Base-by-base conservation (phyloP, 73 alveolate genomes). In the Loxodes magnus region DNA sequence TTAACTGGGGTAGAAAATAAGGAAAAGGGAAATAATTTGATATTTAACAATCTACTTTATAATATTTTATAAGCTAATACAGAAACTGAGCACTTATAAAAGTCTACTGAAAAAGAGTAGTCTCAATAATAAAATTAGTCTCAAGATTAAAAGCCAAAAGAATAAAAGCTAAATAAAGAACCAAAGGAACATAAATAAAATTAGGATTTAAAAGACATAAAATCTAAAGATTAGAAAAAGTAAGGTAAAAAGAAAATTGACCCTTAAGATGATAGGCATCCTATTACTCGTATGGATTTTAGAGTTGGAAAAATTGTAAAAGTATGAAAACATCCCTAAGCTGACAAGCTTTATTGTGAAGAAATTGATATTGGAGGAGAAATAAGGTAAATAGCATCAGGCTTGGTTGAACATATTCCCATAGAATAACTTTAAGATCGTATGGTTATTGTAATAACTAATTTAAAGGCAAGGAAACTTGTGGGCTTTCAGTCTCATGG, bases 321-420 rank as follows among this genome's bases (percentile, higher is more conserved):
- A 27, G 56, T 73, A 35, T 71, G 76, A 58, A 42, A 70, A 42
- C 96, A 80, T 42, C 84, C 88, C 2, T 75, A 67, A 24, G 50
- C 82, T 17, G 98, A 89, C 21, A 70, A 75, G 33, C 90, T 89
- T 31, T 93, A 86, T 53, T 77, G 94, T 58, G 96, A 86, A 67
- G 59, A 74, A 61, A 84, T 93, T 41, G 98, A 93, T 58, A 39
- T 93, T n/a, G 97, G 98, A 10, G 88, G 86, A 43, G 97, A 86
- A 35, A 71, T 82, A 2, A 82, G 99, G 66, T 64, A 73, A 51
- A 93, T 93, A 3, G 99, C 96, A 2, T 77, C 96, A 21, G 99
- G 98, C 0, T 74, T 93, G 21, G 57, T 88, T 57, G 66, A 74
- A 23, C 48, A 57, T 39, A 83, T 90, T n/a, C 93, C 93, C 15